Evolutionary conservation across 306 rosid species (phyloP).

Genomic region (Gastrolobium bilobum): DNA sequence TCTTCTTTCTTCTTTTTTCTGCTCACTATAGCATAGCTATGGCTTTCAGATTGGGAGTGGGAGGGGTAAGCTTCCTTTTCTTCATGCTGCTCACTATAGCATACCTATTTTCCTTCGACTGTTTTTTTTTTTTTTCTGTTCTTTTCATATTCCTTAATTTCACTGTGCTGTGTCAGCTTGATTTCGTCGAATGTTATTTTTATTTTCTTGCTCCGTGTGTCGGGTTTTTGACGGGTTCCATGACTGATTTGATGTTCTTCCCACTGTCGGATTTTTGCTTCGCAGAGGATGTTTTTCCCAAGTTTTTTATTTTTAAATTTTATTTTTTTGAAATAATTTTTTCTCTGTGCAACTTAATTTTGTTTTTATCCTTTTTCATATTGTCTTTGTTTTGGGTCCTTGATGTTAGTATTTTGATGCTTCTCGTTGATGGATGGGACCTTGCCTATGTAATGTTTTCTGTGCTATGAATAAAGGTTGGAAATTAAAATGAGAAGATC

Average conservation of each 20-base stretch:
- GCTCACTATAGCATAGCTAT: conserved; percentile 44
- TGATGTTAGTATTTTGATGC: conserved; percentile 15
- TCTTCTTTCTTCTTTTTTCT: neutral
- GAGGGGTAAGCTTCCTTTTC: conserved; percentile 54
- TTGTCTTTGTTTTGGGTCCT: neutral
- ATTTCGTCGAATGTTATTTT: conserved; percentile 22
- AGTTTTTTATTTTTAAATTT: neutral
- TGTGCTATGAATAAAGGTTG: neutral
- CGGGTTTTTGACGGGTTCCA: neutral
- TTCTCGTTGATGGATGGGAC: conserved; percentile 20
- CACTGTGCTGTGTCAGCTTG: conserved; percentile 12
- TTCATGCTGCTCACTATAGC: neutral
- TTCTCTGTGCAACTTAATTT: neutral
- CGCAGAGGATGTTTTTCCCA: conserved; percentile 30
- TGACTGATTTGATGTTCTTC: conserved; percentile 32
- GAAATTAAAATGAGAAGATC: neutral
- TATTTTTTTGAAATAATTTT: neutral
- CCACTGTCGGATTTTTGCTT: conserved; percentile 5
- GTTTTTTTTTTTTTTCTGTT: neutral
- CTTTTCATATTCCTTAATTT: conserved; percentile 3
- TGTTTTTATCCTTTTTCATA: neutral
- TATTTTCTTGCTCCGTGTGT: neutral
- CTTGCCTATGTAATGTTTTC: neutral
- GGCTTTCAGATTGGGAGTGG: conserved; percentile 76
- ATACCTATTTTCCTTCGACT: neutral